phyloP scores from a whole-genome alignment of 805 yeast genomes.

The Hemisphaericaspora nanyangensis region DNA sequence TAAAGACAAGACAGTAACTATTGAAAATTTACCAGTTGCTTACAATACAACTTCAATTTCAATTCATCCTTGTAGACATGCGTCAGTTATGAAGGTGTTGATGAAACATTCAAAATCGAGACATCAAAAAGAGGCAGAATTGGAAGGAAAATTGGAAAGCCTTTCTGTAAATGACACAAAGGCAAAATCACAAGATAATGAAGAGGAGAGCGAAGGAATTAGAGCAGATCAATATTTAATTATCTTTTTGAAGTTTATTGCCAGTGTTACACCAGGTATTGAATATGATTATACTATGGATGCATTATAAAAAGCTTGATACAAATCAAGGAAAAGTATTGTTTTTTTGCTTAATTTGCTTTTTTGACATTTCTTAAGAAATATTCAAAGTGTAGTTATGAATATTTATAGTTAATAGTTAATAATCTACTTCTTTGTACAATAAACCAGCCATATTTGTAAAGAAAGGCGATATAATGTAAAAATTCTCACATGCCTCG shows the following conservation, averaged over 20 bases:
- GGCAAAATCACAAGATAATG: slow-evolving; percentile 11
- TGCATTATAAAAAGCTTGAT: slow-evolving; percentile 59
- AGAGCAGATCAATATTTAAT: slow-evolving; percentile 90
- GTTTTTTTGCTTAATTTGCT: too few species aligned
- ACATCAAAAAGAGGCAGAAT: slow-evolving; percentile 16
- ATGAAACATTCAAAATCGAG: slow-evolving; percentile 67
- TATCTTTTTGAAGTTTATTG: slow-evolving; percentile 86
- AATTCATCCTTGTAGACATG: slow-evolving; percentile 95
- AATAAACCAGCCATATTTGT: too few species aligned
- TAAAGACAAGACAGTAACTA: slow-evolving; percentile 93
- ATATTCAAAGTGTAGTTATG: too few species aligned
- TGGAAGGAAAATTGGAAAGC: slow-evolving; percentile 43
- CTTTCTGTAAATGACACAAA: slow-evolving; percentile 41
- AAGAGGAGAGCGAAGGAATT: slow-evolving; percentile 38
- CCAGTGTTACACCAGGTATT: slow-evolving; percentile 96
- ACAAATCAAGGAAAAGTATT: too few species aligned
- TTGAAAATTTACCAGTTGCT: slow-evolving; percentile 85
- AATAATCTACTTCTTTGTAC: too few species aligned
- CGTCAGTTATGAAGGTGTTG: slow-evolving; percentile 87
- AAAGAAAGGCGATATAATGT: too few species aligned
- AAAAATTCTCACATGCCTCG: too few species aligned
- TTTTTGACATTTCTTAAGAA: too few species aligned
- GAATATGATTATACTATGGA: slow-evolving; percentile 99
- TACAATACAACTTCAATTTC: slow-evolving; percentile 75
- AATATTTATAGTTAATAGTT: too few species aligned